phyloP scores from a whole-genome alignment of 2,329 filamentous ascomycete species.

The Beauveria rudraprayagi region DNA sequence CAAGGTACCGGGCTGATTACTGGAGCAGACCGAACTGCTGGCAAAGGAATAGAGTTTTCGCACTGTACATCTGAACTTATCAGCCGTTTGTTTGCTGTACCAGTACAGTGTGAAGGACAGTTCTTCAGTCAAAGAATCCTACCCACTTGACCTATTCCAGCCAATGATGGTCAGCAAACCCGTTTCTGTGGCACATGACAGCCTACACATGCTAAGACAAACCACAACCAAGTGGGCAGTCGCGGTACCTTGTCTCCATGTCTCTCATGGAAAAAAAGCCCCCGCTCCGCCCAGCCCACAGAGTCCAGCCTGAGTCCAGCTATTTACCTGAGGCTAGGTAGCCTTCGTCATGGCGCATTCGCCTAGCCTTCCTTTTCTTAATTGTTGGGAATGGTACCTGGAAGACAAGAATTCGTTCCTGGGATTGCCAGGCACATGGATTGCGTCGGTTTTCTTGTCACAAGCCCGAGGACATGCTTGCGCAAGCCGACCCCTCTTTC shows the following conservation, averaged over 20 bases:
- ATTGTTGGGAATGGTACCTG: constrained; percentile 8
- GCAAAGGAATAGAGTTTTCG: not conserved
- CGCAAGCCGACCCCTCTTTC: not conserved
- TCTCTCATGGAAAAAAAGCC: not conserved
- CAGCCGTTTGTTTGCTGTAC: not conserved
- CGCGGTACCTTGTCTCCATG: not conserved
- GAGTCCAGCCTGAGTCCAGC: not conserved
- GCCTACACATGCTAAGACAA: not conserved
- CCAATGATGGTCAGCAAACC: not conserved
- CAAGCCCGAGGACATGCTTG: not conserved
- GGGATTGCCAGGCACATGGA: not conserved
- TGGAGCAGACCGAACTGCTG: not conserved
- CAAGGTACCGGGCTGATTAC: not conserved
- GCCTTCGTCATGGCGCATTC: not conserved
- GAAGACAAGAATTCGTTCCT: not conserved
- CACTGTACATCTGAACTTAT: not conserved
- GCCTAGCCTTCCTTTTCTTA: not conserved
- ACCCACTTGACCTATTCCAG: not conserved
- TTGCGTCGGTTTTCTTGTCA: not conserved
- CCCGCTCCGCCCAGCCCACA: not conserved
- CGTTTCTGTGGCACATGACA: not conserved
- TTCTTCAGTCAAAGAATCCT: not conserved
- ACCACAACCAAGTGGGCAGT: not conserved
- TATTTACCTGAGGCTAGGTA: too few species aligned
- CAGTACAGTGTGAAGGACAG: not conserved